Percentiles rank a stretch among this genome's conserved stretches.
phyloP scores from a whole-genome alignment of 345 rosid species.

The Balakata baccata region DNA sequence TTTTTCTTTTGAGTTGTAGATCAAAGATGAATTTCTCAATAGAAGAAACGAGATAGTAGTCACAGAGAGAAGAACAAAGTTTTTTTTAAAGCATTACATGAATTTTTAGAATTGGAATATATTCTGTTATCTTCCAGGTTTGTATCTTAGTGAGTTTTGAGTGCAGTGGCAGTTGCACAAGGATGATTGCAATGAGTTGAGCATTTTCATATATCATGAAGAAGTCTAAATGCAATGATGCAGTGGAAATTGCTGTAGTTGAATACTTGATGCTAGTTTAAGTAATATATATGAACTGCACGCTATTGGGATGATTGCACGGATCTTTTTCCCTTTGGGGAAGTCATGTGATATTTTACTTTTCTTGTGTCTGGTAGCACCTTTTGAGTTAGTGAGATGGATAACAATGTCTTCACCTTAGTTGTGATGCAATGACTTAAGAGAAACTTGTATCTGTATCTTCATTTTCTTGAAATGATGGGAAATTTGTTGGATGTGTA shows the following conservation, averaged over 20 bases:
- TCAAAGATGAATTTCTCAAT: not conserved
- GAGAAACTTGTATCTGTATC: not conserved
- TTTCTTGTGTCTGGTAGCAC: not conserved
- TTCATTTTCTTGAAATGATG: not conserved
- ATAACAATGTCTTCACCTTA: slow-evolving; percentile 1
- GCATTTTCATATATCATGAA: not conserved
- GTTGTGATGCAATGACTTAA: not conserved
- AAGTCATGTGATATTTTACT: not conserved
- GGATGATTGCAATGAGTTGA: not conserved
- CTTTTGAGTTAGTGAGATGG: not conserved
- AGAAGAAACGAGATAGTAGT: not conserved
- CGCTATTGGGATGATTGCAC: not conserved
- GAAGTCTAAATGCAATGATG: not conserved
- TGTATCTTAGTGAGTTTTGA: not conserved
- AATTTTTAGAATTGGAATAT: not conserved
- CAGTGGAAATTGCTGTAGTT: not conserved
- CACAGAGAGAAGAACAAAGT: not conserved
- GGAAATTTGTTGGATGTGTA: not conserved
- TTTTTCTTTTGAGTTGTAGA: not conserved
- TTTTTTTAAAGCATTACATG: not conserved
- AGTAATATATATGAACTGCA: not conserved
- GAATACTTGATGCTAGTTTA: not conserved
- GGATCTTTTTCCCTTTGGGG: not conserved
- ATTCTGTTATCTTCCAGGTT: not conserved
- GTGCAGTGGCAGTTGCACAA: not conserved